Evolutionary conservation across 1,139 yeast genomes (phyloP).

Genomic region (Yamadazyma dushanensis): DNA sequence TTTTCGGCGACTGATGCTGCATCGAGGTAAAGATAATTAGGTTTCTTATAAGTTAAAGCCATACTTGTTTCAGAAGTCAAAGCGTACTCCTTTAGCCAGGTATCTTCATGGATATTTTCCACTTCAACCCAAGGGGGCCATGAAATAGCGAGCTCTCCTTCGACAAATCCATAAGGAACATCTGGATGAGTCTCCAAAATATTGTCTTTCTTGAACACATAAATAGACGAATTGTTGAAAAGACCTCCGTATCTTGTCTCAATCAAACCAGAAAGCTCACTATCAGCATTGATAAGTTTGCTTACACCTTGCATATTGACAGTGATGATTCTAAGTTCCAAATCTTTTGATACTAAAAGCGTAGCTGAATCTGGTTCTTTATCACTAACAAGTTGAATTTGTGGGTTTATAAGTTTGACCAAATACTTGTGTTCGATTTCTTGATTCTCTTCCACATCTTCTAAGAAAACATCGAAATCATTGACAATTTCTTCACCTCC

Average conservation of each 20-base stretch:
- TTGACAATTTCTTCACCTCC: conserved; percentile 34
- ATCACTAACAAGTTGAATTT: conserved; percentile 40
- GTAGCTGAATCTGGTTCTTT: conserved; percentile 34
- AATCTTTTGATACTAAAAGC: conserved; percentile 66
- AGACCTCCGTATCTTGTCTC: conserved; percentile 73
- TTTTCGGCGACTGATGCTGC: conserved; percentile 19
- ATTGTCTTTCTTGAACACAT: conserved; percentile 54
- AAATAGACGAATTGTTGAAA: conserved; percentile 69
- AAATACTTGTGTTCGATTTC: conserved; percentile 41
- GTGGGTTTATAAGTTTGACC: conserved; percentile 46
- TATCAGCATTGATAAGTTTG: conserved; percentile 36
- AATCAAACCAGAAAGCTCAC: conserved; percentile 47
- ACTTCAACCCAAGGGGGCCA: conserved; percentile 89
- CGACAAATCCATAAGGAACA: conserved; percentile 26
- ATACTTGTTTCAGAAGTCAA: conserved; percentile 65
- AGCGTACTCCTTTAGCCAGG: conserved; percentile 53
- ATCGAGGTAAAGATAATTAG: conserved; percentile 56
- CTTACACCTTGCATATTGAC: conserved; percentile 54
- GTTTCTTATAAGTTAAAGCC: conserved; percentile 61
- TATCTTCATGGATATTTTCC: conserved; percentile 74
- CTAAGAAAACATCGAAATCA: conserved; percentile 33
- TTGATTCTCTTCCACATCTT: conserved; percentile 26
- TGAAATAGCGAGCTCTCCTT: conserved; percentile 19
- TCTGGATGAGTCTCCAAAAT: conserved; percentile 22
- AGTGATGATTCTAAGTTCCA: conserved; percentile 65